Percentiles rank a stretch among this genome's conserved stretches.
phyloP scores from a whole-genome alignment of 2,329 filamentous ascomycete species.

The Penicillium capsulatum region DNA sequence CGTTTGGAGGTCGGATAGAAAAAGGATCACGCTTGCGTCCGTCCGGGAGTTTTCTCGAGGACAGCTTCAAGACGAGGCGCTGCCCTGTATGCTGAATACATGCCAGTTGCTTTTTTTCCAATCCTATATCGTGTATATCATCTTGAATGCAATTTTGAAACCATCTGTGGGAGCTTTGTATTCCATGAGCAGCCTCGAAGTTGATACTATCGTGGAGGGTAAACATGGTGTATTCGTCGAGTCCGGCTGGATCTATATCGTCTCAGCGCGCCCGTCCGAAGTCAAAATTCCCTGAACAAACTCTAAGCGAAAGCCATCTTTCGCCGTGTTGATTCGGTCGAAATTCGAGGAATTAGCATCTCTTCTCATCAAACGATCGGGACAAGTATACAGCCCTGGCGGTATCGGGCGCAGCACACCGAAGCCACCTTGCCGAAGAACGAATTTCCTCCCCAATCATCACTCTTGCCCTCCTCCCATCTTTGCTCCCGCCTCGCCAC shows the following conservation, averaged over 20 bases:
- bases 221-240: no score
- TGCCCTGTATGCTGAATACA: slow-evolving; percentile 38
- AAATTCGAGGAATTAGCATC: no score
- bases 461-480: background rate
- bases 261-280: no score
- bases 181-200: slow-evolving; percentile 9
- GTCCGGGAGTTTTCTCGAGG: slow-evolving; percentile 26
- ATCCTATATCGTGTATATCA: slow-evolving; percentile 44
- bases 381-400: background rate
- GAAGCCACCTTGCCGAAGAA: slow-evolving; percentile 13
- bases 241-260: background rate
- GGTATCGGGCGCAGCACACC: slow-evolving; percentile 8
- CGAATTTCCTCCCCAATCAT: slow-evolving; percentile 14
- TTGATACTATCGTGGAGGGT: no score
- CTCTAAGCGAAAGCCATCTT: no score
- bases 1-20: slow-evolving; percentile 33
- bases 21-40: slow-evolving; percentile 30
- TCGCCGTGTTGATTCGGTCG: no score
- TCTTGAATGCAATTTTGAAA: slow-evolving; percentile 36
- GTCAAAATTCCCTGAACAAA: no score
- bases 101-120: slow-evolving; percentile 32
- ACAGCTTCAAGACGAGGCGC: slow-evolving; percentile 27
- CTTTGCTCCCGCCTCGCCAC: slow-evolving; percentile 3
- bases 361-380: no score
- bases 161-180: slow-evolving; percentile 10